Evolutionary conservation across 129 eudicot species (phyloP).

Genomic region (Cynara cardunculus): DNA sequence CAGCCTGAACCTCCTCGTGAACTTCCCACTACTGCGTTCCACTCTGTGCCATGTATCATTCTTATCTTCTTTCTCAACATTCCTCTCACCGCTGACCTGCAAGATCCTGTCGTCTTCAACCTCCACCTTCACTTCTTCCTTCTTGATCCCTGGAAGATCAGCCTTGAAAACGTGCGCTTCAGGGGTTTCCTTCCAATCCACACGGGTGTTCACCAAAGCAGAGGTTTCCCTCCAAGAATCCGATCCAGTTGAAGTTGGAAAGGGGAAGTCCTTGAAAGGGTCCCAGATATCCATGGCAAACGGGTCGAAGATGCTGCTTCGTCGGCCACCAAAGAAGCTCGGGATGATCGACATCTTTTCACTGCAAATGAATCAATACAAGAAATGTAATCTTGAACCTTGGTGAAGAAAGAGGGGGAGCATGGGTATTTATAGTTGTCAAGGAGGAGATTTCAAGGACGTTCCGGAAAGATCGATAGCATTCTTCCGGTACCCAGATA

Average conservation of each 20-base stretch:
- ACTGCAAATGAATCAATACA: background rate
- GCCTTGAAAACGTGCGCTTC: constrained; percentile 25
- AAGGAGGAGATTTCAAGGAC: too few species aligned
- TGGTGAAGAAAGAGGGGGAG: too few species aligned
- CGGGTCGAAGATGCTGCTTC: constrained; percentile 28
- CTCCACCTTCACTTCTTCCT: constrained; percentile 35
- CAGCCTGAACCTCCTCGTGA: constrained; percentile 30
- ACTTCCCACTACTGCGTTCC: constrained; percentile 32
- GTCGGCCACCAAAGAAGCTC: constrained; percentile 25
- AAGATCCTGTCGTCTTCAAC: constrained; percentile 23
- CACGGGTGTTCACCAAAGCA: background rate
- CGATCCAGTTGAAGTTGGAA: background rate
- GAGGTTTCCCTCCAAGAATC: background rate
- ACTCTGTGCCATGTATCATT: constrained; percentile 31
- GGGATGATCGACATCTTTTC: constrained; percentile 20
- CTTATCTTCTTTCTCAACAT: constrained; percentile 23
- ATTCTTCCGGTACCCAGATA: too few species aligned
- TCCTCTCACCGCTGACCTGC: constrained; percentile 32
- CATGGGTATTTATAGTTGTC: too few species aligned
- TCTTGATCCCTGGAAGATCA: constrained; percentile 30
- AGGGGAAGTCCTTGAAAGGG: constrained; percentile 8
- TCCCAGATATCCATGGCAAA: constrained; percentile 29
- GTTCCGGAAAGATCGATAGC: too few species aligned
- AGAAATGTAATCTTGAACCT: too few species aligned
- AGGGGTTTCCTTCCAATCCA: constrained; percentile 31